phyloP scores from a whole-genome alignment of 2,329 filamentous ascomycete genomes.

The Pseudogymnoascus sp. region DNA sequence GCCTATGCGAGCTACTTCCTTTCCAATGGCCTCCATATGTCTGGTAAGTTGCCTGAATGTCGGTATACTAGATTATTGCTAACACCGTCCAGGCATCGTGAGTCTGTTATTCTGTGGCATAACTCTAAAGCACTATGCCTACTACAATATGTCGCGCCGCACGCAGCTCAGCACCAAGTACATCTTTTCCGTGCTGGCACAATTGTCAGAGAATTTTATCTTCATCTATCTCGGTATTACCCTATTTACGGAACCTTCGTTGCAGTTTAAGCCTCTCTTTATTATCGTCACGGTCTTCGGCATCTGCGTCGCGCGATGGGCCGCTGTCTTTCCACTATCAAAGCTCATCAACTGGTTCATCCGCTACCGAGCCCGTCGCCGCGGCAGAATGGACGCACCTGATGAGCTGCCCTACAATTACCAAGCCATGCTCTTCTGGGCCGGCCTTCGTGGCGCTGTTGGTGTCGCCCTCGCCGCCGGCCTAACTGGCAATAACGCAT shows the following conservation, averaged over 20 bases:
- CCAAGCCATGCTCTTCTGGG: slow-evolving; percentile 99
- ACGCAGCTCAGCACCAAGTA: slow-evolving; percentile 98
- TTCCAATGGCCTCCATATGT: slow-evolving; percentile 91
- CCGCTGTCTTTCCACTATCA: slow-evolving; percentile 89
- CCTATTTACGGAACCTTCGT: slow-evolving; percentile 80
- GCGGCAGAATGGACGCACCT: slow-evolving; percentile 59
- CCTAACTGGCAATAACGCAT: slow-evolving; percentile 71
- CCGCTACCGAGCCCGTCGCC: slow-evolving; percentile 70
- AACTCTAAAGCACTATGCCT: slow-evolving; percentile 96
- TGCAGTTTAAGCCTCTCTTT: slow-evolving; percentile 88
- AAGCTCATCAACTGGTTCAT: slow-evolving; percentile 88
- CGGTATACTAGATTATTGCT: background rate
- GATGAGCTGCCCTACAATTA: slow-evolving; percentile 93
- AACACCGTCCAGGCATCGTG: slow-evolving; percentile 53
- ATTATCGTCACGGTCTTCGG: slow-evolving; percentile 88
- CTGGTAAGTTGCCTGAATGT: slow-evolving; percentile 54
- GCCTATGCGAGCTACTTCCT: slow-evolving; percentile 98
- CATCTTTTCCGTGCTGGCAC: slow-evolving; percentile 87
- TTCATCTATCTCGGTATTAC: slow-evolving; percentile 97
- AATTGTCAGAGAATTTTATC: slow-evolving; percentile 97
- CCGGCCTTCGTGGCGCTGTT: slow-evolving; percentile 87
- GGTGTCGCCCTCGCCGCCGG: slow-evolving; percentile 90
- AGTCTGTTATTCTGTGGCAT: slow-evolving; percentile 96
- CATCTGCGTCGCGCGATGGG: slow-evolving; percentile 86
- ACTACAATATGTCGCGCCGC: slow-evolving; percentile 98